Conservation (phyloP, 2,329 filamentous ascomycete genomes). For the Exserohilum turcica region DNA sequence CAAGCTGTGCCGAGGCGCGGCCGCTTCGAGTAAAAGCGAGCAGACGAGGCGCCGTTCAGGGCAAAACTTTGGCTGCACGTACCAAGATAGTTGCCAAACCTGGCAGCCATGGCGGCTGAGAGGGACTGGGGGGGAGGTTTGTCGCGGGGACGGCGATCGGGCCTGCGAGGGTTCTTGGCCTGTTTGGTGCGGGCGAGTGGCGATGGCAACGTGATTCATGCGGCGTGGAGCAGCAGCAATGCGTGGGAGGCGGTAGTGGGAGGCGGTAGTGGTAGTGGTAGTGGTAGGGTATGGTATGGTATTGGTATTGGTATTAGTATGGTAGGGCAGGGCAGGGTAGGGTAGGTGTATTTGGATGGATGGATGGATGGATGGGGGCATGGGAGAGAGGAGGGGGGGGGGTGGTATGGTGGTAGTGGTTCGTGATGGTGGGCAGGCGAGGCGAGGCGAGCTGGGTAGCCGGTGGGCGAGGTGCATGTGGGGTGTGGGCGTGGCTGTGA, state of each 20-base stretch:
- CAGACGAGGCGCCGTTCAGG: slow-evolving; percentile 15
- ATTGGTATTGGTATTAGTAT: no score
- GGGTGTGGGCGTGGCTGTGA: not conserved
- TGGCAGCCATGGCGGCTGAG: slow-evolving; percentile 33
- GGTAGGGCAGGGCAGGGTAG: no score
- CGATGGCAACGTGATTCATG: slow-evolving; percentile 26
- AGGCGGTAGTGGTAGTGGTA: no score
- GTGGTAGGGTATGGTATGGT: no score
- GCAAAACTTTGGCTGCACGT: slow-evolving; percentile 10
- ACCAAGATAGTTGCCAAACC: slow-evolving; percentile 44
- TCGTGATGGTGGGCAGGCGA: not conserved
- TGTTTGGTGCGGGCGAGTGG: slow-evolving; percentile 20
- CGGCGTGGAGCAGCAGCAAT: slow-evolving; percentile 13
- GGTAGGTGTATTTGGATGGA: no score
- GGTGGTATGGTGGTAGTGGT: no score
- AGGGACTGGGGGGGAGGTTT: slow-evolving; percentile 7
- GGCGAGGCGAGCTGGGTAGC: slow-evolving; percentile 1
- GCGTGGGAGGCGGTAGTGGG: slow-evolving; percentile 1
- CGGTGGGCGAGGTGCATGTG: slow-evolving; percentile 21
- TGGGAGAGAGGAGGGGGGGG: not conserved
- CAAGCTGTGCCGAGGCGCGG: slow-evolving; percentile 26
- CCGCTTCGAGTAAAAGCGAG: slow-evolving; percentile 18
- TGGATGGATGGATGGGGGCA: slow-evolving; percentile 2
- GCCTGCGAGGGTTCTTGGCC: slow-evolving; percentile 17
- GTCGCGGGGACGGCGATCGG: slow-evolving; percentile 30